A percentile compares a stretch with the other conserved stretches of the same genome.
These are phyloP conservation scores for Amanita rubescens DNA, from an alignment of 768 basidiomycete species.

Conservation along the genomic window DNA sequence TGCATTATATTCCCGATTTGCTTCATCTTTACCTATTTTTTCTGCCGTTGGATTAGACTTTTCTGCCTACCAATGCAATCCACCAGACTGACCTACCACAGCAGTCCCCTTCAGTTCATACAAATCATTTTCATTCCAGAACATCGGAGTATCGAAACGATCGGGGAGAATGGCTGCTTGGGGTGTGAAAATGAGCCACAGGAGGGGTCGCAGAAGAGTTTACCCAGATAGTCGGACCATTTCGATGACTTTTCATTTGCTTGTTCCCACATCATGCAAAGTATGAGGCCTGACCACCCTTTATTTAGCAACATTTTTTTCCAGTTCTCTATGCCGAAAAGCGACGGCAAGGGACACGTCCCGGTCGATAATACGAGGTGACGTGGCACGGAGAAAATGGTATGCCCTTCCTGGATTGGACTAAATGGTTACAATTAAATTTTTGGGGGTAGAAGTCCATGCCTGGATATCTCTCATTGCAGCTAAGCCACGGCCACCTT, in stretches of 20 bases:
- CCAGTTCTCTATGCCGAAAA: slow-evolving; percentile 64
- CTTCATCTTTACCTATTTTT: slow-evolving; percentile 82
- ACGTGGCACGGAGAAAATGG: slow-evolving; percentile 79
- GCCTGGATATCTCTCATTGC: slow-evolving; percentile 73
- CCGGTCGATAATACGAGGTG: slow-evolving; percentile 68
- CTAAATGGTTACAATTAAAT: background rate
- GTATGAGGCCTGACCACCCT: slow-evolving; percentile 84
- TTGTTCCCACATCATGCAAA: slow-evolving; percentile 96
- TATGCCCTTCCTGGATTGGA: slow-evolving; percentile 52
- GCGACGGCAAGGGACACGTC: slow-evolving; percentile 57
- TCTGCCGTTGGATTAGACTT: slow-evolving; percentile 32
- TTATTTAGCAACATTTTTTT: slow-evolving; percentile 45
- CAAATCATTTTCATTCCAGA: slow-evolving; percentile 76
- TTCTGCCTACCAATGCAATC: slow-evolving; percentile 4
- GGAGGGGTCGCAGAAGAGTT: slow-evolving; percentile 15
- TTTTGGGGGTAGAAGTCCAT: background rate
- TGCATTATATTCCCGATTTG: slow-evolving; percentile 61
- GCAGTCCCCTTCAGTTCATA: slow-evolving; percentile 73
- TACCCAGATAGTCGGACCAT: slow-evolving; percentile 72
- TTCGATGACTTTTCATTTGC: slow-evolving; percentile 51
- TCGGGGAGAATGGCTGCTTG: slow-evolving; percentile 56
- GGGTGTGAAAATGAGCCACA: background rate
- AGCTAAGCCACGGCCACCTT: slow-evolving; percentile 65
- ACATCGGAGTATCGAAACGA: slow-evolving; percentile 87
- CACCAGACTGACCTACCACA: slow-evolving; percentile 63